Base-by-base conservation (phyloP, 768 basidiomycete genomes). In the Boletus eberwhitei region DNA sequence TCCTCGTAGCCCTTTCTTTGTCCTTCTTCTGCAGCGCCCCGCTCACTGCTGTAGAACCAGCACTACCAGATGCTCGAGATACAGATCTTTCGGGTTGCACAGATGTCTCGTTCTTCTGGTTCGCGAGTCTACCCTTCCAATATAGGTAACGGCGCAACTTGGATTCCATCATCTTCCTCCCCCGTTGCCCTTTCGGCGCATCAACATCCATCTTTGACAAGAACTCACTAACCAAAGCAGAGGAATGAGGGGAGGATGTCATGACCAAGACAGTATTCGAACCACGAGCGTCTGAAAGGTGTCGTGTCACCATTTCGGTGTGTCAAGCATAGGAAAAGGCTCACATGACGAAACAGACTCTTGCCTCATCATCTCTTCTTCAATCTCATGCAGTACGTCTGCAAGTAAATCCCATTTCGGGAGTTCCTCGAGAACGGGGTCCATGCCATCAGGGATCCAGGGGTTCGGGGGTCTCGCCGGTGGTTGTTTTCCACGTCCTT, bases 341-440 rank as follows among this genome's bases (percentile, higher is more conserved):
- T 55, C 38, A 68, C 65, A 53, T 7, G 57, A 59, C 8, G 64
- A 63, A 29, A 71, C 52, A 9, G 77, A 75, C 58, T 86, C 82
- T 57, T 83, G 79, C 40, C 84, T 76, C 54, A 89, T 75, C 31
- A 90, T 86, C 59, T 94, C 91, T 55, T 85, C 85, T 69, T 98
- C 97, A 3, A 93, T 87, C 72, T 99, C 97, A 48, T 91, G 79
- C 41, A 99, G 69, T 0, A 95, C 80, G n/a, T 93, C 89, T 0
- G 86, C 80, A 13, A 99, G 73, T 8, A 95, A 68, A 52, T 80
- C 80, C 96, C 97, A 98, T 68, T 99, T 99, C 0, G 95, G 95
- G 41, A 90, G 79, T 65, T 98, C 97, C 71, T 98, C 97, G 22
- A 98, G 76, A 0, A 94, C 83, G 0, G 93, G 90, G 42, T 92